Percentiles rank a stretch among this genome's conserved stretches.
Conservation (phyloP, 1,284 basidiomycete species). For the Malassezia restricta region DNA sequence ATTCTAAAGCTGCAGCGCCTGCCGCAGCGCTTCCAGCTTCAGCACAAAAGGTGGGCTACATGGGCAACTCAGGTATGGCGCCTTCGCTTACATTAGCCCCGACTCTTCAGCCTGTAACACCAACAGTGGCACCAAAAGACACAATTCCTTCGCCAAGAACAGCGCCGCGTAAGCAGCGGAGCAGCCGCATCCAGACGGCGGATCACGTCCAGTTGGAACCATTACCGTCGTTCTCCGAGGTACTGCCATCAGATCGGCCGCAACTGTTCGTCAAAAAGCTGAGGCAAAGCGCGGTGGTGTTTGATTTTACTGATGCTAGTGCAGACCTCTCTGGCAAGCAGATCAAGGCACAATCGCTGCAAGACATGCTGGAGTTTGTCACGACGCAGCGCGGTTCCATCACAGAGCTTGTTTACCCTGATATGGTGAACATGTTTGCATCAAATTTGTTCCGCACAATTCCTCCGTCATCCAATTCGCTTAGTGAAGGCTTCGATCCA, state of each 20-base stretch:
- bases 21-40: not conserved
- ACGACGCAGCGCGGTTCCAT: slow-evolving; percentile 92
- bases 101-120: slow-evolving; percentile 18
- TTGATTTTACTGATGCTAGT: slow-evolving; percentile 97
- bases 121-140: slow-evolving; percentile 29
- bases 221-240: slow-evolving; percentile 89
- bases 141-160: slow-evolving; percentile 43
- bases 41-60: not conserved
- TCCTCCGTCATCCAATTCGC: slow-evolving; percentile 95
- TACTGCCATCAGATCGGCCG: slow-evolving; percentile 71
- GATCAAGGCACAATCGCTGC: slow-evolving; percentile 91
- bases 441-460: slow-evolving; percentile 98
- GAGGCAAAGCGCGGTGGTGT: slow-evolving; percentile 87
- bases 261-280: slow-evolving; percentile 89
- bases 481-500: slow-evolving; percentile 94
- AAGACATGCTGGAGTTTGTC: slow-evolving; percentile 99
- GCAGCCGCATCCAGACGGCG: slow-evolving; percentile 72
- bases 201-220: slow-evolving; percentile 93
- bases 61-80: not conserved
- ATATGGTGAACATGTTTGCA: slow-evolving; percentile 83
- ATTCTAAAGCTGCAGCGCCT: not conserved
- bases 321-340: slow-evolving; percentile 93
- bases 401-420: slow-evolving; percentile 93
- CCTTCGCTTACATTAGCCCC: slow-evolving; percentile 16
- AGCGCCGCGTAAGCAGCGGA: slow-evolving; percentile 43